Evolutionary conservation across 2,329 filamentous ascomycete genomes (phyloP).

Genomic region (Daldinia sp.): DNA sequence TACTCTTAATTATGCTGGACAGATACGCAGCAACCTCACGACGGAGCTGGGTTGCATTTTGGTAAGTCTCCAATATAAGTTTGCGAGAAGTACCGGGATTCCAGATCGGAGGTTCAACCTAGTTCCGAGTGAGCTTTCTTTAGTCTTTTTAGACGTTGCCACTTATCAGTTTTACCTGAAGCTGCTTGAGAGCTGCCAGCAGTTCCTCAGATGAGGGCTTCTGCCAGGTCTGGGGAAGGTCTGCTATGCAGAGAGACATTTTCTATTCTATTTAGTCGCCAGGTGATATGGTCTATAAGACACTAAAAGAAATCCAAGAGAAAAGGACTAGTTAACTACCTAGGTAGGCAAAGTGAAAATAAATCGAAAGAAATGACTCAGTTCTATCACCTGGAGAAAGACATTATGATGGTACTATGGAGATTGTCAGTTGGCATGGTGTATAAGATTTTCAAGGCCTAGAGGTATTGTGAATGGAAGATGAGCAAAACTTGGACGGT

Average conservation of each 20-base stretch:
- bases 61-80: constrained; percentile 58
- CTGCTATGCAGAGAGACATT: constrained; percentile 58
- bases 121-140: constrained; percentile 16
- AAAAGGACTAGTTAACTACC: constrained; percentile 5
- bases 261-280: constrained; percentile 31
- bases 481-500: neutral
- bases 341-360: constrained; percentile 14
- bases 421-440: constrained; percentile 23
- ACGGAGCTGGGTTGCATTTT: constrained; percentile 58
- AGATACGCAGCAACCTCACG: constrained; percentile 74
- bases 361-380: constrained; percentile 2
- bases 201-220: constrained; percentile 76
- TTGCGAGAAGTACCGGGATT: constrained; percentile 59
- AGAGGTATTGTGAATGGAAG: neutral
- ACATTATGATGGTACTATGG: constrained; percentile 27
- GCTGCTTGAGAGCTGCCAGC: constrained; percentile 71
- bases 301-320: constrained; percentile 17
- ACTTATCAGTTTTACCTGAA: constrained; percentile 58
- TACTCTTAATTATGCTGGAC: constrained; percentile 74
- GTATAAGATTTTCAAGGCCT: constrained; percentile 7
- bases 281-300: constrained; percentile 25
- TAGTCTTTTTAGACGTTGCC: neutral
- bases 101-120: constrained; percentile 76
- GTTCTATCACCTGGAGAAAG: constrained; percentile 32
- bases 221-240: constrained; percentile 86